Evolutionary conservation across 2,329 filamentous ascomycete genomes (phyloP).

Genomic region (Pseudogymnoascus sp.): DNA sequence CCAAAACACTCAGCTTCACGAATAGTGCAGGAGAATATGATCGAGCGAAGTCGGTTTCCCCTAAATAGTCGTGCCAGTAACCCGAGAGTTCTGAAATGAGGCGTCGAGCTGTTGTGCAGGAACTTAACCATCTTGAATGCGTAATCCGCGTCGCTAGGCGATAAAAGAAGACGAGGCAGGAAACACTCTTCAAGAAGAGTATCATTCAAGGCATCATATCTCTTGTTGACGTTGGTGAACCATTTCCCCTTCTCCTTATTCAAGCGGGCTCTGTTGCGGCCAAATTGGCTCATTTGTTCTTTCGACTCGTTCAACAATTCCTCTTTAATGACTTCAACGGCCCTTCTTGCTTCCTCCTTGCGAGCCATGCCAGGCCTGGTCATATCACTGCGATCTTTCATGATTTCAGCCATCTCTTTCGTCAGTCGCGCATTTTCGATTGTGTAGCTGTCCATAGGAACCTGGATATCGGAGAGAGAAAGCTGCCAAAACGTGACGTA

Average conservation of each 20-base stretch:
- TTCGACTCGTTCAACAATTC: conserved; percentile 66
- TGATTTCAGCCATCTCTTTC: conserved; percentile 58
- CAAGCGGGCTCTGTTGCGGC: conserved; percentile 60
- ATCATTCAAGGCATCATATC: conserved; percentile 61
- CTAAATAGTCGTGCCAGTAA: conserved; percentile 79
- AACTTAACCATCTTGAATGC: conserved; percentile 80
- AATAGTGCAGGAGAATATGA: conserved; percentile 85
- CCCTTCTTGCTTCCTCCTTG: conserved; percentile 63
- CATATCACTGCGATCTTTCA: conserved; percentile 65
- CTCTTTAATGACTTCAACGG: conserved; percentile 59
- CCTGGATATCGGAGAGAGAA: conserved; percentile 70
- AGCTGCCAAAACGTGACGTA: conserved; percentile 91
- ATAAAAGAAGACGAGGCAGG: conserved; percentile 77
- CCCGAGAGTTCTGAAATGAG: conserved; percentile 78
- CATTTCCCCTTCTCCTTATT: conserved; percentile 69
- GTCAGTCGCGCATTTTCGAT: conserved; percentile 63
- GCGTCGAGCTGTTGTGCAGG: conserved; percentile 74
- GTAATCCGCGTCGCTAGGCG: conserved; percentile 81
- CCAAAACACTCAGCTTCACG: conserved; percentile 91
- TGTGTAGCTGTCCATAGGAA: conserved; percentile 70
- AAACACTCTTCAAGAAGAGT: conserved; percentile 83
- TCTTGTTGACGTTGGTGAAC: conserved; percentile 61
- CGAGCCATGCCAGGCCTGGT: conserved; percentile 56
- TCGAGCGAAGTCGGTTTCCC: conserved; percentile 67
- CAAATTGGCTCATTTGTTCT: conserved; percentile 58